Evolutionary conservation across 2,329 filamentous ascomycete species (phyloP).

Genomic region (Cladosporium sphaerospermum): DNA sequence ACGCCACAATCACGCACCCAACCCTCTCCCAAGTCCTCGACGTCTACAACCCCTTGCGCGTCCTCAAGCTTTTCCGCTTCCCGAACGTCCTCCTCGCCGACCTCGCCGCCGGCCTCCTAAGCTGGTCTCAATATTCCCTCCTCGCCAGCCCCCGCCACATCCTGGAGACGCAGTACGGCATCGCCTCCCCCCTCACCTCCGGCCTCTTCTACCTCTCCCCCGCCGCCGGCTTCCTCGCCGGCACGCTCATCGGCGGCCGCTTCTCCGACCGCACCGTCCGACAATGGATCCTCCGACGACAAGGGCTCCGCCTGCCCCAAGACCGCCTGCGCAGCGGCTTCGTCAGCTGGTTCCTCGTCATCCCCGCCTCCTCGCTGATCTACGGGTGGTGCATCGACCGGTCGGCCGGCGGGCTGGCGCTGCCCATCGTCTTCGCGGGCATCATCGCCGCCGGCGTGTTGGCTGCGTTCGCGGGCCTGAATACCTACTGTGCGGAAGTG

Average conservation of each 20-base stretch:
- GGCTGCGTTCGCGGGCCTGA: slow-evolving; percentile 65
- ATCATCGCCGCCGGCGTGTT: slow-evolving; percentile 63
- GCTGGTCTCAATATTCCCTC: slow-evolving; percentile 68
- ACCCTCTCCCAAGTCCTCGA: slow-evolving; percentile 47
- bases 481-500: slow-evolving; percentile 74
- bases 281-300: slow-evolving; percentile 52
- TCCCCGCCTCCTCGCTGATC: slow-evolving; percentile 54
- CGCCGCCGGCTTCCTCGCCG: slow-evolving; percentile 59
- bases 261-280: slow-evolving; percentile 62
- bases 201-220: slow-evolving; percentile 67
- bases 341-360: slow-evolving; percentile 47
- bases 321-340: slow-evolving; percentile 57
- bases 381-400: slow-evolving; percentile 58
- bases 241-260: slow-evolving; percentile 61
- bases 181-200: slow-evolving; percentile 57
- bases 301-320: slow-evolving; percentile 55
- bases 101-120: slow-evolving; percentile 43
- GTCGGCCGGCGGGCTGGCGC: slow-evolving; percentile 44
- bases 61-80: slow-evolving; percentile 57
- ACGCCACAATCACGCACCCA: slow-evolving; percentile 25
- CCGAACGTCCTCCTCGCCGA: slow-evolving; percentile 60
- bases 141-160: slow-evolving; percentile 62
- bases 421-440: slow-evolving; percentile 65
- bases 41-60: slow-evolving; percentile 60
- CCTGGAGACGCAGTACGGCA: slow-evolving; percentile 62